These are phyloP conservation scores for Remersonia thermophila DNA, from an alignment of 2,329 filamentous ascomycete species.

Conservation along the genomic window DNA sequence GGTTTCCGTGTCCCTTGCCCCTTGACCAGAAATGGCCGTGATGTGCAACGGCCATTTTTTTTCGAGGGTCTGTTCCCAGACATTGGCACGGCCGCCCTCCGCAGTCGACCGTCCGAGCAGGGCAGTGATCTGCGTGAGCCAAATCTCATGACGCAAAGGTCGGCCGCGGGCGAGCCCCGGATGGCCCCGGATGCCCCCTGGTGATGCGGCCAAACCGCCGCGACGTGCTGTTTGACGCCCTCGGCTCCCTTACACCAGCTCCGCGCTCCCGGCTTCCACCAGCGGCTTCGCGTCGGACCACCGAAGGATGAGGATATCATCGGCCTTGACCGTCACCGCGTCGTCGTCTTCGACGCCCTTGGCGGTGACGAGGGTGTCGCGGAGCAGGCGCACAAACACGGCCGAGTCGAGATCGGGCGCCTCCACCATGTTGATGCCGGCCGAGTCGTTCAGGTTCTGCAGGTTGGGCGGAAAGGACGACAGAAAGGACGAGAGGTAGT, in stretches of 20 bases:
- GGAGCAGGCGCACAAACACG: slow-evolving; percentile 69
- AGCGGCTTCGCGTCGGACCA: slow-evolving; percentile 61
- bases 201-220: too few relatives aligned
- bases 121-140: too few relatives aligned
- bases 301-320: slow-evolving; percentile 56
- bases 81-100: too few relatives aligned
- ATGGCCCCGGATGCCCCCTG: too few relatives aligned
- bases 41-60: too few relatives aligned
- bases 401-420: slow-evolving; percentile 69
- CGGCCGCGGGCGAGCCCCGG: too few relatives aligned
- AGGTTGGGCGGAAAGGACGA: slow-evolving; percentile 65
- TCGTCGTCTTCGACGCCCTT: slow-evolving; percentile 53
- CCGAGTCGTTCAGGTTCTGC: slow-evolving; percentile 79
- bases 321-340: slow-evolving; percentile 43
- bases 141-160: too few relatives aligned
- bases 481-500: slow-evolving; percentile 80
- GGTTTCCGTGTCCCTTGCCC: too few relatives aligned
- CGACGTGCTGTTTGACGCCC: too few relatives aligned
- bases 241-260: slow-evolving; percentile 46
- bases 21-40: too few relatives aligned
- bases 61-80: too few relatives aligned
- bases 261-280: slow-evolving; percentile 42
- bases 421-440: slow-evolving; percentile 86
- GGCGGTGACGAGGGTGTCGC: slow-evolving; percentile 45
- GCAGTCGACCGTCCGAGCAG: too few relatives aligned